Conservation (phyloP, 179 eudicot genomes). For the Corrigiola litoralis region DNA sequence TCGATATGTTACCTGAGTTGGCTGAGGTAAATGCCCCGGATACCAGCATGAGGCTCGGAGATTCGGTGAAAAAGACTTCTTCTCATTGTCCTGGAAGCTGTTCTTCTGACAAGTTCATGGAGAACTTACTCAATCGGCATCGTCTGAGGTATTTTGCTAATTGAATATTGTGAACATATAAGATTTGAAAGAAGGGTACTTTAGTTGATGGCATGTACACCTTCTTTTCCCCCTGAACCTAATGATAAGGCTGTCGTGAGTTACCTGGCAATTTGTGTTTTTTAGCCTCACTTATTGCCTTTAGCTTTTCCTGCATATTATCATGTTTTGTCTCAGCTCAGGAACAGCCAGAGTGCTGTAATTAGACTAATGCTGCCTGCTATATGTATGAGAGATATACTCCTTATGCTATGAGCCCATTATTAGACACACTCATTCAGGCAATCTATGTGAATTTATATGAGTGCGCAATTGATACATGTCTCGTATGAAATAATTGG, state of each 20-base stretch:
- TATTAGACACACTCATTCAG: background rate
- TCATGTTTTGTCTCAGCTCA: background rate
- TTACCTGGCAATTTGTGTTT: background rate
- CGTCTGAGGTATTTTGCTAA: conserved; percentile 55
- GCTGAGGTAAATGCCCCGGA: conserved; percentile 32
- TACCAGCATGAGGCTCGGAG: conserved; percentile 30
- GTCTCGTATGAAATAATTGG: background rate
- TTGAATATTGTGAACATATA: background rate
- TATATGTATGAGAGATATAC: background rate
- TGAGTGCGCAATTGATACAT: background rate
- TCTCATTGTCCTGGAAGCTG: conserved; percentile 48
- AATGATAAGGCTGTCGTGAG: no score
- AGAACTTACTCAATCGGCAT: conserved; percentile 59
- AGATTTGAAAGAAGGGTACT: background rate
- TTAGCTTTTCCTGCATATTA: background rate
- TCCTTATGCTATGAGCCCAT: background rate
- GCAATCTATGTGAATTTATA: background rate
- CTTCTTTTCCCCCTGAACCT: no score
- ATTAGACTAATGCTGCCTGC: background rate
- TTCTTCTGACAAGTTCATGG: conserved; percentile 78
- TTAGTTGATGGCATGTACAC: background rate
- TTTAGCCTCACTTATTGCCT: no score
- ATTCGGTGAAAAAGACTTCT: conserved; percentile 33
- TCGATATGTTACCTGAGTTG: conserved; percentile 36
- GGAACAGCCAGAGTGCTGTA: background rate